Evolutionary conservation across 177 flowering plant species (phyloP).

Genomic region (Tripterygium wilfordii): DNA sequence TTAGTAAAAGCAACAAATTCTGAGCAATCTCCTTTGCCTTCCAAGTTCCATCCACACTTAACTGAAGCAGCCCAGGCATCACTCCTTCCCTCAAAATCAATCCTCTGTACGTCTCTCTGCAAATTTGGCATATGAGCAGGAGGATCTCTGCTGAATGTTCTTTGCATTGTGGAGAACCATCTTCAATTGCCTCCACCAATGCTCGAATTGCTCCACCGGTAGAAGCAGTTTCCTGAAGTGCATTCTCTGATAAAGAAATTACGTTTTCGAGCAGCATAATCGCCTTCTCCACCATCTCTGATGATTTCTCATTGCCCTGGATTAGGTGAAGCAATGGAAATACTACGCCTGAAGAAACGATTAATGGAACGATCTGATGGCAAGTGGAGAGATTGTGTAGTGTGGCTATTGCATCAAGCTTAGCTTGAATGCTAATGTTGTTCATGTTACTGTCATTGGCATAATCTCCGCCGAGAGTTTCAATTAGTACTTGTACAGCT

Average conservation of each 20-base stretch:
- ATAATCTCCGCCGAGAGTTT: conserved; percentile 16
- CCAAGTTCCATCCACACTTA: conserved; percentile 54
- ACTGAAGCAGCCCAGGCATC: conserved; percentile 57
- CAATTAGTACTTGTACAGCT: conserved; percentile 30
- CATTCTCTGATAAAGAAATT: conserved; percentile 30
- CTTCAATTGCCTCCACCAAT: conserved; percentile 64
- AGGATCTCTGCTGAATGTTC: conserved; percentile 53
- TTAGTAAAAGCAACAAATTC: conserved; percentile 36
- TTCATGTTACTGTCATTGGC: not conserved
- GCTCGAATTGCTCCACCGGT: conserved; percentile 27
- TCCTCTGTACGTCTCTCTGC: conserved; percentile 48
- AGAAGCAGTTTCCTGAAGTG: conserved; percentile 20
- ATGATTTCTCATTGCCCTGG: conserved; percentile 25
- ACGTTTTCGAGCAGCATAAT: conserved; percentile 34
- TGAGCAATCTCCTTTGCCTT: conserved; percentile 35
- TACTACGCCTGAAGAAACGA: conserved; percentile 27
- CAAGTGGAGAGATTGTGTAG: conserved; percentile 58
- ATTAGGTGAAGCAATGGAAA: conserved; percentile 27
- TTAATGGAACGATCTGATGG: conserved; percentile 17
- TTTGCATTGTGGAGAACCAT: conserved; percentile 42
- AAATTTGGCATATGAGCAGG: conserved; percentile 31
- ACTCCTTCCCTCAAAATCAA: conserved; percentile 52
- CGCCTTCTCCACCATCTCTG: conserved; percentile 43
- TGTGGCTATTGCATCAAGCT: conserved; percentile 42
- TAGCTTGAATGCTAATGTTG: conserved; percentile 31